Base-by-base conservation (phyloP, 352 stramenopile species). In the Phytophthora meadii region DNA sequence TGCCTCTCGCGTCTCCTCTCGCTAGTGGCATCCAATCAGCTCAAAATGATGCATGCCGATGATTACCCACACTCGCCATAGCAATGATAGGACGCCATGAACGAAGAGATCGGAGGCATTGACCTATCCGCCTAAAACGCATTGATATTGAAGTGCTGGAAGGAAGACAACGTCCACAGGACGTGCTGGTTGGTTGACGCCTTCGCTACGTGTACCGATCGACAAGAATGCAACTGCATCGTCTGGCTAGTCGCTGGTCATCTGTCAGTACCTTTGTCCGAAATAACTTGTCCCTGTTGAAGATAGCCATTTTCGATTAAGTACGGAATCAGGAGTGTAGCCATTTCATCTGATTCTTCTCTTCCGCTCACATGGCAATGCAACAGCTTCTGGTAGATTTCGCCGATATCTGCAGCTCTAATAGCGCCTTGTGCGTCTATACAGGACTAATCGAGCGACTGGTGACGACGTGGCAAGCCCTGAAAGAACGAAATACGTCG, bases 31-130 rank as follows among this genome's bases (percentile, higher is more conserved):
- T 71, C 63, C 56, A 62, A 71, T 67, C 63, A 71, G 50, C 12
- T 44, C 4, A 0, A 48, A 6, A n/a, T 50, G 55, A 67, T 67
- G 63, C 63, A 24, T 62, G 11, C 14, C 9, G 12, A 32, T 63
- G 63, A 62, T 70, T 70, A 61, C 53, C 24, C 10, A 15, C 49
- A 56, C 46, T 24, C 6, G 9, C 24, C 9, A 4, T 19, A 56
- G 55, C 22, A 55, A 56, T 67, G 63, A 71, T 71, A 66, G 63
- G 63, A 71, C 40, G 63, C 63, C 37, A 19, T 8, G 14, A 17
- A 12, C 17, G 3, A 9, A 39, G 25, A 50, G 48, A 66, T 54
- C 34, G 56, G 44, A 19, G 17, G 50, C 53, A 57, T 36, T 36
- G 32, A 61, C 46, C 37, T 60, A 55, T 59, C 40, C 40, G 32